These are phyloP conservation scores for Mrakia hoshinonis DNA, from an alignment of 768 basidiomycete species.

Conservation along the genomic window DNA sequence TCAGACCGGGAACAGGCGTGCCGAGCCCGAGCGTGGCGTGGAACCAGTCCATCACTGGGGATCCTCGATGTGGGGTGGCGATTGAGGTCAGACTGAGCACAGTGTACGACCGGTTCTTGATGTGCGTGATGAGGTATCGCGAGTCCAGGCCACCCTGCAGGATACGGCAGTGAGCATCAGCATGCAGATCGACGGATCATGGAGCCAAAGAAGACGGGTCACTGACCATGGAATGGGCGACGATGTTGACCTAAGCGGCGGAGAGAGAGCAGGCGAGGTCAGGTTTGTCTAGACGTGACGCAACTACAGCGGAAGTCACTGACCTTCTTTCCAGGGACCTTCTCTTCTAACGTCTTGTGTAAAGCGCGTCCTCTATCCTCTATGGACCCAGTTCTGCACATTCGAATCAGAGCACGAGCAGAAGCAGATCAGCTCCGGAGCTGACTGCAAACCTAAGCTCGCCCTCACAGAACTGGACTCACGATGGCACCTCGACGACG, in stretches of 20 bases:
- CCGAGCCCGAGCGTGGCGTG: constrained; percentile 91
- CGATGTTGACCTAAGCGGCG: constrained; percentile 61
- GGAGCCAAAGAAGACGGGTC: not conserved
- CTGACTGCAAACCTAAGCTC: not conserved
- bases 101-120: constrained; percentile 64
- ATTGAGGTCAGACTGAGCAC: constrained; percentile 88
- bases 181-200: not conserved
- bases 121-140: constrained; percentile 77
- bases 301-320: not conserved
- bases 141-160: constrained; percentile 83
- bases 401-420: not conserved
- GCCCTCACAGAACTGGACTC: constrained; percentile 36
- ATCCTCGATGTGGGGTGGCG: constrained; percentile 83
- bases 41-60: constrained; percentile 99
- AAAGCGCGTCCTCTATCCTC: constrained; percentile 66
- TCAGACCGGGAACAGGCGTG: constrained; percentile 31
- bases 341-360: constrained; percentile 59
- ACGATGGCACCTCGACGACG: constrained; percentile 90
- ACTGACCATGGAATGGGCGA: constrained; percentile 83
- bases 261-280: not conserved
- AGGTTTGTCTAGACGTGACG: not conserved
- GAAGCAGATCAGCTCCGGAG: not conserved
- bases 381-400: constrained; percentile 74
- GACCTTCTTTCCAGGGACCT: constrained; percentile 58
- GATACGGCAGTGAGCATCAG: not conserved